A percentile compares a stretch with the other conserved stretches of the same genome.
These are phyloP conservation scores for Sarocladiaceae sp. DNA, from an alignment of 2,329 filamentous ascomycete genomes.

Conservation along the genomic window DNA sequence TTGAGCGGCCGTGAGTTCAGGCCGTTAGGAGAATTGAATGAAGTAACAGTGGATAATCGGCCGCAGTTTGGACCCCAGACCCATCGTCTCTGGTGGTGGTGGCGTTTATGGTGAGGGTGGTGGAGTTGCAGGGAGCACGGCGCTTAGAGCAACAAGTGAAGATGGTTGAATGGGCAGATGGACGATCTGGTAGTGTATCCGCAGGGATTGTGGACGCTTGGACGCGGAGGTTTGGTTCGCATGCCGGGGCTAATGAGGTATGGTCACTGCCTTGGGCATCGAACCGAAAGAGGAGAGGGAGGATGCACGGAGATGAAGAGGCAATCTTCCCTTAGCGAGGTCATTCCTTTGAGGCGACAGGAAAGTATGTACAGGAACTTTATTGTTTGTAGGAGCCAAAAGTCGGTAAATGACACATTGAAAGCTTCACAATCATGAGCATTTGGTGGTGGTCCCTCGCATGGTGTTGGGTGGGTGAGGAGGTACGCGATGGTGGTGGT, in stretches of 20 bases:
- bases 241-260: slow-evolving; percentile 3
- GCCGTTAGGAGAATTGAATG: neutral
- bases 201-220: neutral
- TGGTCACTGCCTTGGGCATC: no score
- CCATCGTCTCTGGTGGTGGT: neutral
- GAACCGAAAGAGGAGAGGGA: neutral
- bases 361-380: no score
- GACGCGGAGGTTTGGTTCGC: neutral
- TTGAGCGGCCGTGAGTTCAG: neutral
- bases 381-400: no score
- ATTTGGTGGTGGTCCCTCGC: neutral
- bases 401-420: no score
- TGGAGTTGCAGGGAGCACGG: slow-evolving; percentile 1
- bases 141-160: slow-evolving; percentile 7
- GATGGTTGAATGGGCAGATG: neutral
- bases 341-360: neutral
- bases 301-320: neutral
- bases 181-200: neutral
- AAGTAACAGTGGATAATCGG: neutral
- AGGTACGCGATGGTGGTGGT: neutral
- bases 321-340: neutral
- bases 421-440: no score
- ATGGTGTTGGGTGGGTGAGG: neutral
- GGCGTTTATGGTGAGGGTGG: neutral
- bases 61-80: neutral